Conservation (phyloP, 306 rosid species). For the Oxytropis ochrocephala region DNA sequence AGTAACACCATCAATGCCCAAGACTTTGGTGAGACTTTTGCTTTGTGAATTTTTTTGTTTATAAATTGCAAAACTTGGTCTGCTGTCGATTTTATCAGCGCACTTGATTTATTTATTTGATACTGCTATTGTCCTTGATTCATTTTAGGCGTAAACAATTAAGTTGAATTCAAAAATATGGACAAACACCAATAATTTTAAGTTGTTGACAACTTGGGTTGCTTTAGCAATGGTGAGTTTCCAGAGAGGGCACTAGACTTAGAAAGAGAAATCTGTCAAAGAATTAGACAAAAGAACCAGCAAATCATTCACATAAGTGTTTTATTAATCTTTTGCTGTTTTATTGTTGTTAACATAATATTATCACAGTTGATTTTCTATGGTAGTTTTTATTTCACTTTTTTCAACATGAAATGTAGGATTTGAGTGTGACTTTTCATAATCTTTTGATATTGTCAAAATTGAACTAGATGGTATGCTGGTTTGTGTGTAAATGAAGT, state of each 20-base stretch:
- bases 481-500: background rate
- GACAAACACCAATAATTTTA: too few relatives aligned
- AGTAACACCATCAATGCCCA: conserved; percentile 86
- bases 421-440: background rate
- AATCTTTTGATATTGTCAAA: background rate
- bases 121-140: background rate
- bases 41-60: background rate
- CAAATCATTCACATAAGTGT: background rate
- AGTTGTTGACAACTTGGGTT: background rate
- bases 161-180: conserved; percentile 1
- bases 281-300: background rate
- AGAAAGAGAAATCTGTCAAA: background rate
- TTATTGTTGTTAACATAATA: background rate
- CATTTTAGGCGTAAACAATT: background rate
- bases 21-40: conserved; percentile 60
- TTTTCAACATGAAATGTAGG: background rate
- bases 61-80: background rate
- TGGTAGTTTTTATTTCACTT: background rate
- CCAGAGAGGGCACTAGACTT: background rate
- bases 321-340: background rate
- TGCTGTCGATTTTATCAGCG: background rate
- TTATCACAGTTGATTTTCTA: background rate
- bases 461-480: background rate
- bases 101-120: background rate
- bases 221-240: background rate